phyloP scores from a whole-genome alignment of 495 filamentous ascomycete species.

The Staphylotrichum longicolle region DNA sequence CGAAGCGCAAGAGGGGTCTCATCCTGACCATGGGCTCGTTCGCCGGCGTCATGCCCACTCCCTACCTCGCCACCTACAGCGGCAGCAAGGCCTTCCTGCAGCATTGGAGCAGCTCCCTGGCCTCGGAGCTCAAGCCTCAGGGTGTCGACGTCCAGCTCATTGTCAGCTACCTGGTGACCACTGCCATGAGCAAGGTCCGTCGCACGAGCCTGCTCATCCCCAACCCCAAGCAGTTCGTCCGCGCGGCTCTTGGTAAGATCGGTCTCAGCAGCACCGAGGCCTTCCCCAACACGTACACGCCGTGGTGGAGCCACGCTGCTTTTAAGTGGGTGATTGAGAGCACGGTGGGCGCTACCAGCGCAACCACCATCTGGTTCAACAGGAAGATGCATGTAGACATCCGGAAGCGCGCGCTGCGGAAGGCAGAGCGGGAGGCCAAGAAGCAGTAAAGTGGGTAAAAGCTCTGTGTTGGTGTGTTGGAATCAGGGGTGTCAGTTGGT shows the following conservation, averaged over 20 bases:
- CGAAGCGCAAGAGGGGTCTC: slow-evolving; percentile 74
- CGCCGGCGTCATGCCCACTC: slow-evolving; percentile 85
- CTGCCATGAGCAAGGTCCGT: slow-evolving; percentile 94
- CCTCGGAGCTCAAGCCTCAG: slow-evolving; percentile 72
- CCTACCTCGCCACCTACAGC: slow-evolving; percentile 92
- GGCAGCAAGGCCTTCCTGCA: slow-evolving; percentile 98
- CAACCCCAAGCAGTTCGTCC: slow-evolving; percentile 77
- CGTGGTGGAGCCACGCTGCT: slow-evolving; percentile 86
- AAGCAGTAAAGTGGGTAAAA: slow-evolving; percentile 37
- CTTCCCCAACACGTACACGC: slow-evolving; percentile 79
- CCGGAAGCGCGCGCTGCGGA: slow-evolving; percentile 81
- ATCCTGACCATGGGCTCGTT: slow-evolving; percentile 98
- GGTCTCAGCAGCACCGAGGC: slow-evolving; percentile 71
- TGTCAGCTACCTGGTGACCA: slow-evolving; percentile 86
- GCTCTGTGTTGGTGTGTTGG: background rate
- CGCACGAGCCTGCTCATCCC: slow-evolving; percentile 73
- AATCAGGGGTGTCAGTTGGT: background rate
- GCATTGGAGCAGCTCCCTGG: slow-evolving; percentile 88
- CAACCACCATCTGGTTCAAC: slow-evolving; percentile 64
- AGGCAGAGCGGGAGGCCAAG: slow-evolving; percentile 79
- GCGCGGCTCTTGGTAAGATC: slow-evolving; percentile 73
- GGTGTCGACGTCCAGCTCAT: slow-evolving; percentile 84
- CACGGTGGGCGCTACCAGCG: slow-evolving; percentile 64
- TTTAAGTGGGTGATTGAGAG: slow-evolving; percentile 82
- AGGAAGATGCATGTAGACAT: slow-evolving; percentile 80